Conservation (phyloP, 768 basidiomycete genomes). For the Boletus pseudopeckii region DNA sequence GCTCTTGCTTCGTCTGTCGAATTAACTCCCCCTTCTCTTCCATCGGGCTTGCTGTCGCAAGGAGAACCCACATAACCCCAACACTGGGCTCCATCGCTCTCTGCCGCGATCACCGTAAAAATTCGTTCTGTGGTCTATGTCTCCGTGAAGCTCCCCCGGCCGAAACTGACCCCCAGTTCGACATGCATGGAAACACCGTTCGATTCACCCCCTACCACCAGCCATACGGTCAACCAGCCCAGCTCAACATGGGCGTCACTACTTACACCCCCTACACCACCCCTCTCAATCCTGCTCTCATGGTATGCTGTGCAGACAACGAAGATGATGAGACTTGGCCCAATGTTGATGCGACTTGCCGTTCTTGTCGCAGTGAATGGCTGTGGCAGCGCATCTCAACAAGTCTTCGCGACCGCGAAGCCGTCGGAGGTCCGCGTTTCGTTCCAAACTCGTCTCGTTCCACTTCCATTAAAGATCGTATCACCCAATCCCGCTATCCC, state of each 20-base stretch:
- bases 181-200: conserved; percentile 30
- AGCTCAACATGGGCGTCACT: conserved; percentile 21
- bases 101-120: conserved; percentile 64
- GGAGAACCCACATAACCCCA: conserved; percentile 41
- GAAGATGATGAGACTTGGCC: conserved; percentile 72
- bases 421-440: conserved; percentile 47
- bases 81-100: conserved; percentile 46
- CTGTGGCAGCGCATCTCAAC: conserved; percentile 57
- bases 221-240: conserved; percentile 23
- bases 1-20: conserved; percentile 65
- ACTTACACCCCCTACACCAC: conserved; percentile 25
- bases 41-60: conserved; percentile 50
- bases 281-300: conserved; percentile 26
- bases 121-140: conserved; percentile 65
- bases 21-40: conserved; percentile 55
- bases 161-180: conserved; percentile 37
- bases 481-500: conserved; percentile 19
- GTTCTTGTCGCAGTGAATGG: conserved; percentile 61
- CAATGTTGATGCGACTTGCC: conserved; percentile 62
- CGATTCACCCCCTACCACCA: conserved; percentile 34
- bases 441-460: conserved; percentile 18
- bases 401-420: conserved; percentile 50
- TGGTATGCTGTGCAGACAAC: conserved; percentile 59
- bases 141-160: conserved; percentile 55
- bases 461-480: conserved; percentile 14